A percentile compares a stretch with the other conserved stretches of the same genome.
phyloP scores from a whole-genome alignment of 2,329 filamentous ascomycete species.

The Phialophora verrucosa region DNA sequence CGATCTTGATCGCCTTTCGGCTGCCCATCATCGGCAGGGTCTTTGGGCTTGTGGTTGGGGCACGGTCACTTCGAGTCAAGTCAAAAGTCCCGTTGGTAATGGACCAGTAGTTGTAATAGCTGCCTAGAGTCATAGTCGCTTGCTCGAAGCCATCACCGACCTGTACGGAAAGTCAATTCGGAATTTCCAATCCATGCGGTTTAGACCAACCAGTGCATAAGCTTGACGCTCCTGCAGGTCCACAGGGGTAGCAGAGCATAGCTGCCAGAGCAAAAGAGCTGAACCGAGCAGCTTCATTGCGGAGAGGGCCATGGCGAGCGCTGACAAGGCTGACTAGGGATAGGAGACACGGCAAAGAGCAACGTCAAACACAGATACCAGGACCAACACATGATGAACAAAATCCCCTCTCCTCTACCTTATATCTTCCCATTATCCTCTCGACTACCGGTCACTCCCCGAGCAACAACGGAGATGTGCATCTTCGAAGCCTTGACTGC shows the following conservation, averaged over 20 bases:
- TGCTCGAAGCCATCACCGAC: conserved; percentile 26
- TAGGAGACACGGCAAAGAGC: neutral
- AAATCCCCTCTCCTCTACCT: neutral
- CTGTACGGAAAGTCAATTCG: neutral
- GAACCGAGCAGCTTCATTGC: conserved; percentile 8
- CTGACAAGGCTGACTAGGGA: conserved; percentile 14
- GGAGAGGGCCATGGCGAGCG: conserved; percentile 5
- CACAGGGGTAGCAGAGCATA: conserved; percentile 14
- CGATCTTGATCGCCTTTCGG: conserved; percentile 45
- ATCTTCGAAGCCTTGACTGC: neutral
- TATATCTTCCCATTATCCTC: conserved; percentile 10
- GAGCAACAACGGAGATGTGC: conserved; percentile 10
- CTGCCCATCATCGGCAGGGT: conserved; percentile 41
- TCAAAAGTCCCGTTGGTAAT: conserved; percentile 41
- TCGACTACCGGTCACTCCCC: neutral
- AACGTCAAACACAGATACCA: neutral
- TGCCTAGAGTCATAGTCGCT: conserved; percentile 36
- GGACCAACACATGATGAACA: neutral
- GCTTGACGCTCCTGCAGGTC: conserved; percentile 25
- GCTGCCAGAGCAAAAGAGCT: conserved; percentile 7
- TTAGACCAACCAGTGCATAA: conserved; percentile 17
- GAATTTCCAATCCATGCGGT: neutral
- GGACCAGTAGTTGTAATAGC: conserved; percentile 46
- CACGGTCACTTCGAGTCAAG: conserved; percentile 42
- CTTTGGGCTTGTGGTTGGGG: conserved; percentile 37